Conservation (phyloP, 108 stramenopile genomes). For the Nitzschia sp. region DNA sequence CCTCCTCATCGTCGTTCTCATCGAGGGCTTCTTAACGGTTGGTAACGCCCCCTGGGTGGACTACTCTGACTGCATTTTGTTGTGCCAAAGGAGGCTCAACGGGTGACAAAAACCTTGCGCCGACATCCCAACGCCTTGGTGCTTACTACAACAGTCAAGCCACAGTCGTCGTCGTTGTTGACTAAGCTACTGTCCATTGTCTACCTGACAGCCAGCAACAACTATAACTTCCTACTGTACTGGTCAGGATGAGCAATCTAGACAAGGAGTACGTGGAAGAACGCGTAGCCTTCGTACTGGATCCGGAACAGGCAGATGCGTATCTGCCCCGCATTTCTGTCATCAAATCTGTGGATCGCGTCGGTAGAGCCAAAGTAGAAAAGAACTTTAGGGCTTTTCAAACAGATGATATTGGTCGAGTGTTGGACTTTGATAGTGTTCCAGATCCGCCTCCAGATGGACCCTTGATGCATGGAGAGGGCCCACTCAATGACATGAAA, state of each 20-base stretch:
- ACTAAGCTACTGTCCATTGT: too few relatives aligned
- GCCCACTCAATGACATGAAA: constrained; percentile 37
- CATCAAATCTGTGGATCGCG: constrained; percentile 17
- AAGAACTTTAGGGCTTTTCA: constrained; percentile 47
- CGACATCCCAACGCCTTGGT: too few relatives aligned
- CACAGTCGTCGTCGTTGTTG: too few relatives aligned
- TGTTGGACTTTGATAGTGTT: constrained; percentile 69
- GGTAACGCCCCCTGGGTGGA: too few relatives aligned
- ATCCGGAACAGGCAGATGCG: constrained; percentile 22
- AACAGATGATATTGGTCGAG: constrained; percentile 60
- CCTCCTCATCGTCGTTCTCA: too few relatives aligned
- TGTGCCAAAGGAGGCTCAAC: too few relatives aligned
- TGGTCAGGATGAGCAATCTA: background rate
- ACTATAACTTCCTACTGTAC: background rate
- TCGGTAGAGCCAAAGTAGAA: constrained; percentile 34
- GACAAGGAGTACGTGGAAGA: constrained; percentile 46
- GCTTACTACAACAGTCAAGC: too few relatives aligned
- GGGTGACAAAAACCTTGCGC: too few relatives aligned
- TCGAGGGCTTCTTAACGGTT: too few relatives aligned
- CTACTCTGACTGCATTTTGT: too few relatives aligned
- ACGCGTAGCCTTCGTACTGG: constrained; percentile 30
- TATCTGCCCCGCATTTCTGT: constrained; percentile 48
- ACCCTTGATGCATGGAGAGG: constrained; percentile 60
- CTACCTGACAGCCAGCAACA: too few relatives aligned
- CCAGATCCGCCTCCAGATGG: constrained; percentile 64